Evolutionary conservation across 176 grass and related monocot species (phyloP), one percentile per base, ranked within the genome.

Genomic region (Areca catechu): DNA sequence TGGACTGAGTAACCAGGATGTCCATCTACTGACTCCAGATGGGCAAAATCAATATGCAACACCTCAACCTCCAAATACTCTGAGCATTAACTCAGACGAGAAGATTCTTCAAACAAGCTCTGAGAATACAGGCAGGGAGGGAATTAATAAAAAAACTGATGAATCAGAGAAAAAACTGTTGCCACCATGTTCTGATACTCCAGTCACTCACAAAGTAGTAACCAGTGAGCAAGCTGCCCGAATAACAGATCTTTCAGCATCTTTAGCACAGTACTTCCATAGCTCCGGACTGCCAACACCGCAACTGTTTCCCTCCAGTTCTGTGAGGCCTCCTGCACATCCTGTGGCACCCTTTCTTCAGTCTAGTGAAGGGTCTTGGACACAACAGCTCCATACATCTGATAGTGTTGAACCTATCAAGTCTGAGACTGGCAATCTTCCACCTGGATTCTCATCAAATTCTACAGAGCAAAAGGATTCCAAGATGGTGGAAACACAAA

Each of bases 191-290:
- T 28, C 37, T 70, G 72, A 63, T 71, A 51, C 49, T 79, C 66
- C 67, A n/a, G 65, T 76, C 60, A 50, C 81, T 75, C 73, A 74
- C 24, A 93, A 81, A 54, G 51, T 77, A 57, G 65, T 67, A 20
- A 80, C 78, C 25, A 90, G 65, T 22, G 84, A 78, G 54, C 78
- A 85, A 58, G 80, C 74, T 10, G 74, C 77, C 56, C 77, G 79
- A 60, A 78, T 88, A 66, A 83, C 86, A 50, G 57, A 83, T 24
- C 56, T 77, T 15, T 76, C 67, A 49, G 85, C 94, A 67, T 98
- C 82, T 57, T 75, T 98, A 73, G 82, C 81, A 37, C 81, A 74
- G 23, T 89, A 70, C 51, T 79, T 98, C 72, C 82, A 70, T 50
- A 95, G 63, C 65, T 72, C 85, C 28, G 82, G 82, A 76, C 28